phyloP scores from a whole-genome alignment of 2,329 filamentous ascomycete species.

The Aspergillus melleus region DNA sequence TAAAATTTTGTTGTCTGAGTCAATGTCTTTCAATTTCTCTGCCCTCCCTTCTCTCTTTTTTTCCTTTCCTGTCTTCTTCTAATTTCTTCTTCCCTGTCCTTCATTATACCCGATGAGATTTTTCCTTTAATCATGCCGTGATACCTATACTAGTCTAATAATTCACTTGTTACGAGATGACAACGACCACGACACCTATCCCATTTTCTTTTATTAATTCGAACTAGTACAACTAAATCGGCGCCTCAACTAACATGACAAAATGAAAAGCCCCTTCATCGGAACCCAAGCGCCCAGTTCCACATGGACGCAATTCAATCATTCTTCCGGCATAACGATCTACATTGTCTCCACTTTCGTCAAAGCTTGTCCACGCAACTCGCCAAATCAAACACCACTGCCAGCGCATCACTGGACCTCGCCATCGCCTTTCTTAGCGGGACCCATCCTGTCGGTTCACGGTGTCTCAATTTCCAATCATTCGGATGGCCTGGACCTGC shows the following conservation, averaged over 20 bases:
- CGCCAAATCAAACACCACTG: not conserved
- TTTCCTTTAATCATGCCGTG: not conserved
- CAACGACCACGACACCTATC: not conserved
- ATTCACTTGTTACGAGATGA: not conserved
- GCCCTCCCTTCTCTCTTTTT: not conserved
- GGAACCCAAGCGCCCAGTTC: not conserved
- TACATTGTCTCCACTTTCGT: slow-evolving; percentile 1
- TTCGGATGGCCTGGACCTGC: not conserved
- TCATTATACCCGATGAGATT: not conserved
- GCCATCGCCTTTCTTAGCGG: not conserved
- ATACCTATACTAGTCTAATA: not conserved
- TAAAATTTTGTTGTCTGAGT: not conserved
- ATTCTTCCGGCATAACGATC: slow-evolving; percentile 3
- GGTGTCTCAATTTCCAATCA: not conserved
- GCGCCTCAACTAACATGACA: not conserved
- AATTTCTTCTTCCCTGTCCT: not conserved
- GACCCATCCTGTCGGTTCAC: not conserved
- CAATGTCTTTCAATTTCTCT: too few relatives aligned
- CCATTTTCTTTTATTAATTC: not conserved
- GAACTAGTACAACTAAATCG: not conserved
- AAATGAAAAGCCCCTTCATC: not conserved
- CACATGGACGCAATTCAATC: not conserved
- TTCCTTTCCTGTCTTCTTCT: not conserved
- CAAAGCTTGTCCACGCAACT: not conserved
- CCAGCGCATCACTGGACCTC: not conserved